These are phyloP conservation scores for Nigrospora sphaerica DNA, from an alignment of 2,329 filamentous ascomycete species.

Conservation along the genomic window DNA sequence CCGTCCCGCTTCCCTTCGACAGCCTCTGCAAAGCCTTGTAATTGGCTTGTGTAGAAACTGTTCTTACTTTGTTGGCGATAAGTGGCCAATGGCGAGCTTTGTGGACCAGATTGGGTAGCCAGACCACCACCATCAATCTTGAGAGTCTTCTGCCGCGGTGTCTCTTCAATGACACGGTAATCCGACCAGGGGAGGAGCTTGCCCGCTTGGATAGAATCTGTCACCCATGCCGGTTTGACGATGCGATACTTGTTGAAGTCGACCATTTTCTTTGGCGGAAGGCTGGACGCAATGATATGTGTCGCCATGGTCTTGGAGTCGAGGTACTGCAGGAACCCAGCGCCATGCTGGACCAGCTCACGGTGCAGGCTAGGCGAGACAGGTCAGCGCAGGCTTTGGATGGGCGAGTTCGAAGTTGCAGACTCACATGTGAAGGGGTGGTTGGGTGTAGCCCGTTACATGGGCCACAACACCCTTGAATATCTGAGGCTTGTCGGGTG, in stretches of 20 bases:
- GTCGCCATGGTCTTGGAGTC: slow-evolving; percentile 93
- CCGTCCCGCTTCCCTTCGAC: not conserved
- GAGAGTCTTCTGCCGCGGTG: slow-evolving; percentile 72
- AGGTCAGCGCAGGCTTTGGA: not conserved
- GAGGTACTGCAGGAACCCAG: slow-evolving; percentile 88
- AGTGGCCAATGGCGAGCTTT: slow-evolving; percentile 38
- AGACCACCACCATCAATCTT: slow-evolving; percentile 55
- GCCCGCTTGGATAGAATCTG: slow-evolving; percentile 78
- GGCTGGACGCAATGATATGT: slow-evolving; percentile 84
- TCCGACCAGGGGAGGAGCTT: slow-evolving; percentile 78
- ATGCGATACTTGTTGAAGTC: slow-evolving; percentile 86
- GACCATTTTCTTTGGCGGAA: slow-evolving; percentile 87
- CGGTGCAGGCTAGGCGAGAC: slow-evolving; percentile 54
- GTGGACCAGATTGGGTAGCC: slow-evolving; percentile 56
- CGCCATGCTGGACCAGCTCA: slow-evolving; percentile 87
- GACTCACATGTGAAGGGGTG: slow-evolving; percentile 68
- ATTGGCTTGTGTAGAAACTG: slow-evolving; percentile 75
- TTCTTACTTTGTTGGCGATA: slow-evolving; percentile 77
- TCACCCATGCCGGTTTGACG: slow-evolving; percentile 90
- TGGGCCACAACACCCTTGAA: slow-evolving; percentile 89
- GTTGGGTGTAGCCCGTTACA: slow-evolving; percentile 94
- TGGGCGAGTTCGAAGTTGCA: too few species aligned
- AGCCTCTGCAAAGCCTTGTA: slow-evolving; percentile 30
- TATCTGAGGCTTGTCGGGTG: slow-evolving; percentile 67
- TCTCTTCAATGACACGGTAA: slow-evolving; percentile 81